Percentiles rank a stretch among this genome's conserved stretches.
Evolutionary conservation across 2,329 filamentous ascomycete genomes (phyloP).

Genomic region (Corinectria fuckeliana): DNA sequence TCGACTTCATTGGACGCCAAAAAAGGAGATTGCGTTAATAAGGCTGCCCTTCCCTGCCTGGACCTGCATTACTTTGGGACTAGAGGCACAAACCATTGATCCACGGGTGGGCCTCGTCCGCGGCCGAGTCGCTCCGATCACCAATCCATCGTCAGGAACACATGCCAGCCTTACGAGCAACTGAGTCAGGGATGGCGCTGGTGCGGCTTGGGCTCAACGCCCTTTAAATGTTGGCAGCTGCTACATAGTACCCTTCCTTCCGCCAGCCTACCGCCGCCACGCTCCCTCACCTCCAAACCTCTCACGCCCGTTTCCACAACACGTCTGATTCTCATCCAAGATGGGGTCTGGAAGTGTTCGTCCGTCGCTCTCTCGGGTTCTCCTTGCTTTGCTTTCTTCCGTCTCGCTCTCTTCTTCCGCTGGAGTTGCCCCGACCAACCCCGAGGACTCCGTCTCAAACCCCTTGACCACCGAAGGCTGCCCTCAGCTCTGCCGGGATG

Average conservation of each 20-base stretch:
- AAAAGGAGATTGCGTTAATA: not conserved
- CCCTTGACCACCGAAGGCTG: conserved; percentile 34
- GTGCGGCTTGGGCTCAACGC: not conserved
- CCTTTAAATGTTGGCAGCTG: conserved; percentile 19
- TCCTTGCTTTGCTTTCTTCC: conserved; percentile 25
- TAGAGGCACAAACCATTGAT: not conserved
- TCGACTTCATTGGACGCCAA: not conserved
- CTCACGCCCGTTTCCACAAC: not conserved
- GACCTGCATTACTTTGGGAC: conserved; percentile 5
- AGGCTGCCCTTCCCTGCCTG: not conserved
- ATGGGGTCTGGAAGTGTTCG: conserved; percentile 25
- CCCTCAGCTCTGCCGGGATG: conserved; percentile 26
- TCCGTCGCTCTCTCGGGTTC: conserved; percentile 33
- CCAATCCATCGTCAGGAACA: conserved; percentile 13
- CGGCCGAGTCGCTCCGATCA: conserved; percentile 14
- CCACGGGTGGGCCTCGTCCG: conserved; percentile 6
- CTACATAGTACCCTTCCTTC: not conserved
- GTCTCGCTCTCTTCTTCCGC: conserved; percentile 10
- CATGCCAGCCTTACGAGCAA: conserved; percentile 29
- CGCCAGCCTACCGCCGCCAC: not conserved
- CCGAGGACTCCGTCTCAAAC: conserved; percentile 33
- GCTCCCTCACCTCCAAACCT: not conserved
- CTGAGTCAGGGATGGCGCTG: conserved; percentile 16
- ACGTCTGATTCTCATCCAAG: conserved; percentile 11
- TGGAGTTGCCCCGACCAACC: conserved; percentile 24